Base-by-base conservation (phyloP, 345 rosid genomes). In the Citrus unshiu region DNA sequence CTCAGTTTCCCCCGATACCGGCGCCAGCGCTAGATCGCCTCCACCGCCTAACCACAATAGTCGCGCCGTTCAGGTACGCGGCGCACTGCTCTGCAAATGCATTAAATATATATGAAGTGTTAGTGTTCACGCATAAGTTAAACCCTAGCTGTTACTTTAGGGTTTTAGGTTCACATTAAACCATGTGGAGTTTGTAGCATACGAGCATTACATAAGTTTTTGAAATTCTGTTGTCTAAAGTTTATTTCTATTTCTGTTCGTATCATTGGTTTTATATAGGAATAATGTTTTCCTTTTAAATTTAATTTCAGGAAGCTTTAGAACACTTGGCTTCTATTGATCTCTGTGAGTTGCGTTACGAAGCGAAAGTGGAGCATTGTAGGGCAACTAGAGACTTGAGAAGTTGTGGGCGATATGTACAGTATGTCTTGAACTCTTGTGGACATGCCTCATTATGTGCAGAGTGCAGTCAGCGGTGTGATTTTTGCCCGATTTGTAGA, bases 321-420 rank as follows among this genome's bases (percentile, higher is more conserved):
- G 92, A 81, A 81, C 93, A 88, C 84, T 83, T 96, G 80, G 97
- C 98, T 40, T 90, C 89, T 66, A 80, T 90, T 24, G 94, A 93
- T 77, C 91, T 92, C 78, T 85, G 85, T 58, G 97, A 94, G 69
- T 79, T 96, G 79, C 85, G 93, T 77, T 88, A 88, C 43, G 98
- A 97, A 84, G 99, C 95, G 0, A 97, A 94, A 83, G 83, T 88
- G 64, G 99, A 97, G 87, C 84, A 76, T 2, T 97, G 99, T 67
- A 87, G 99, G 49, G 99, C 98, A n/a, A 85, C 96, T 75, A 93
- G 99, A 80, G 97, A 97, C 86, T 85, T 94, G 87, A 82, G 95
- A 71, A 91, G 98, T 79, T 94, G 99, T 58, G 98, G 93, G 37
- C 88, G 93, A 57, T 87, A 81, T 78, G 99, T 94, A 24, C 88